A percentile compares a stretch with the other conserved stretches of the same genome.
Evolutionary conservation across 495 filamentous ascomycete species (phyloP).

Genomic region (Acidomyces sp.): DNA sequence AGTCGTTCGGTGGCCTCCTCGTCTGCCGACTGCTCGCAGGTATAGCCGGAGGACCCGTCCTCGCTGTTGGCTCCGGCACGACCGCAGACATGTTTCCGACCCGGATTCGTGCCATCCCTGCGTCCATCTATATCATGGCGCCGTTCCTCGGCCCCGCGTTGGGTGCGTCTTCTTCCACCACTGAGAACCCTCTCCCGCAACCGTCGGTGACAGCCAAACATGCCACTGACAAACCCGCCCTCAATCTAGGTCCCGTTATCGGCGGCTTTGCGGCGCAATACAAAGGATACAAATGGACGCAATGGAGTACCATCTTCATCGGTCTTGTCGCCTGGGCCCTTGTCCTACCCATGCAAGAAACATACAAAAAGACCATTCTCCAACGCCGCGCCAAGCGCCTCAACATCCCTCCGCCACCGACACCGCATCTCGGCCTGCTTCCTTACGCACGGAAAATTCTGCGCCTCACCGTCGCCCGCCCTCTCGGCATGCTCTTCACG

Average conservation of each 20-base stretch:
- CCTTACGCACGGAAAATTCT: constrained; percentile 25
- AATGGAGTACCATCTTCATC: constrained; percentile 30
- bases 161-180: no score
- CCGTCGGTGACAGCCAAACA: no score
- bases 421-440: constrained; percentile 13
- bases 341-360: constrained; percentile 28
- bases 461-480: constrained; percentile 28
- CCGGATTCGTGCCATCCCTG: constrained; percentile 32
- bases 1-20: constrained; percentile 41
- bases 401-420: constrained; percentile 18
- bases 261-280: constrained; percentile 32
- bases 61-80: constrained; percentile 44
- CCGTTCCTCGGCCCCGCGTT: constrained; percentile 47
- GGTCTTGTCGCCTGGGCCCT: constrained; percentile 23
- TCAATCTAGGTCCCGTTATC: constrained; percentile 35
- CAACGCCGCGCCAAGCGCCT: constrained; percentile 25
- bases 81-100: constrained; percentile 41
- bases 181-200: no score
- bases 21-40: constrained; percentile 52
- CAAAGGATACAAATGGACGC: constrained; percentile 29
- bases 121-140: constrained; percentile 39
- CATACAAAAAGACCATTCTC: constrained; percentile 28
- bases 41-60: constrained; percentile 38
- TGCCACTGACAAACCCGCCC: no score
- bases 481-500: constrained; percentile 27